Conservation (phyloP, 164 flowering plant genomes). For the Akebia trifoliata region DNA sequence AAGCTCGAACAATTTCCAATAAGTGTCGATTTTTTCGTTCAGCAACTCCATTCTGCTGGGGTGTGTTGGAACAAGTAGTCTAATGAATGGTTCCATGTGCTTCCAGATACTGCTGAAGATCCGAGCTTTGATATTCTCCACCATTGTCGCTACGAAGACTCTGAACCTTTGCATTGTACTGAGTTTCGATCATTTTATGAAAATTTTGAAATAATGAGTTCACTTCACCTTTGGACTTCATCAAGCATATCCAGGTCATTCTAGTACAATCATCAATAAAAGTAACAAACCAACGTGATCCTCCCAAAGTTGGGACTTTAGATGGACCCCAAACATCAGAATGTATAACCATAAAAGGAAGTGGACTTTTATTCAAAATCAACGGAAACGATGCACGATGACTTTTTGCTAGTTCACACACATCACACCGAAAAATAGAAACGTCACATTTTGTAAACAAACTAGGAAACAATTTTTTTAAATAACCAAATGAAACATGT, state of each 20-base stretch:
- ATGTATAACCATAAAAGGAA: conserved; percentile 7
- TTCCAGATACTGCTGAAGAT: no score
- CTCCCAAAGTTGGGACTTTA: conserved; percentile 3
- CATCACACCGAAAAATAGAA: background rate
- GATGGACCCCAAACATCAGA: conserved; percentile 4
- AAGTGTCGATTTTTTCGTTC: conserved; percentile 14
- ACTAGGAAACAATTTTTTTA: background rate
- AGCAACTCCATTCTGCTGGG: conserved; percentile 8
- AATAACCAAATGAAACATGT: conserved; percentile 15
- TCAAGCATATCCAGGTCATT: conserved; percentile 21
- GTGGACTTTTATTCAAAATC: background rate
- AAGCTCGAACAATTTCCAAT: conserved; percentile 15
- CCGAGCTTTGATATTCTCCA: no score
- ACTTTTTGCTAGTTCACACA: conserved; percentile 2
- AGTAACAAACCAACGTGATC: conserved; percentile 14
- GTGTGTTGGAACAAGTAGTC: no score
- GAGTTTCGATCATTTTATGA: conserved; percentile 1
- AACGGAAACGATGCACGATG: background rate
- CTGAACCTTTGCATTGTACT: conserved; percentile 14
- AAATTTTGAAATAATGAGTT: conserved; percentile 17
- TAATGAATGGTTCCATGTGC: no score
- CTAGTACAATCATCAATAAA: conserved; percentile 27
- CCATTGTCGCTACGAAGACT: conserved; percentile 15
- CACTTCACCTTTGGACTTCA: conserved; percentile 20
- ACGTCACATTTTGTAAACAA: background rate